Percentiles rank a stretch among this genome's conserved stretches.
Evolutionary conservation across 1,284 basidiomycete species (phyloP).

Genomic region (Cryptococcus maquisensis): DNA sequence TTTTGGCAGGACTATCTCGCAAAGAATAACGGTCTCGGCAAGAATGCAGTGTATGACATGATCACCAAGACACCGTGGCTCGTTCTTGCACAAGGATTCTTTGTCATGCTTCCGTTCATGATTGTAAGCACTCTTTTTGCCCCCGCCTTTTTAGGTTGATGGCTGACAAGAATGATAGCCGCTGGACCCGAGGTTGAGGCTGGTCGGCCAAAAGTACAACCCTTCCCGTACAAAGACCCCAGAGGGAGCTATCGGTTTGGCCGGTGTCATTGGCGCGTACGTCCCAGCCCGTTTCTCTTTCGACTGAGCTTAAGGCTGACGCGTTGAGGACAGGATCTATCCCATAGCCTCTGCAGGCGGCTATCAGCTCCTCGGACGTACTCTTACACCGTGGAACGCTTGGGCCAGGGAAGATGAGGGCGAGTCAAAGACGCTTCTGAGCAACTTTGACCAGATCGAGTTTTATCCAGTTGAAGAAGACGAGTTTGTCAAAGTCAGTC

Average conservation of each 20-base stretch:
- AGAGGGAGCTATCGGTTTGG: background rate
- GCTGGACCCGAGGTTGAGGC: background rate
- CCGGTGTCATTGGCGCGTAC: background rate
- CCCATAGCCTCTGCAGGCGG: slow-evolving; percentile 1
- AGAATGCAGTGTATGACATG: slow-evolving; percentile 12
- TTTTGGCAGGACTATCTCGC: slow-evolving; percentile 56
- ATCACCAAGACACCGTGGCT: slow-evolving; percentile 20
- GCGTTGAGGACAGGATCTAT: background rate
- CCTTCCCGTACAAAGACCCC: background rate
- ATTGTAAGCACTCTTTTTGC: background rate
- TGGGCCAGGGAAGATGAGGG: background rate
- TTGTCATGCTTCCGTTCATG: slow-evolving; percentile 21
- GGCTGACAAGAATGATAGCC: background rate
- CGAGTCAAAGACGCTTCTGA: background rate
- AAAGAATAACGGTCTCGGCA: slow-evolving; percentile 52
- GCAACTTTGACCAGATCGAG: slow-evolving; percentile 1
- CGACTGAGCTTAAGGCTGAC: background rate
- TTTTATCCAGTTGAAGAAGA: background rate
- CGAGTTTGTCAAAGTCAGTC: background rate
- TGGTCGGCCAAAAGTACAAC: slow-evolving; percentile 1
- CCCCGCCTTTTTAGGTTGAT: background rate
- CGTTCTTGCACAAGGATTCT: slow-evolving; percentile 22
- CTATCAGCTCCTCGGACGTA: background rate
- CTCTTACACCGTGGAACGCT: background rate
- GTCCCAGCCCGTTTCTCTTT: background rate